Conservation (phyloP, 2,329 filamentous ascomycete species). For the Lachnellula occidentalis region DNA sequence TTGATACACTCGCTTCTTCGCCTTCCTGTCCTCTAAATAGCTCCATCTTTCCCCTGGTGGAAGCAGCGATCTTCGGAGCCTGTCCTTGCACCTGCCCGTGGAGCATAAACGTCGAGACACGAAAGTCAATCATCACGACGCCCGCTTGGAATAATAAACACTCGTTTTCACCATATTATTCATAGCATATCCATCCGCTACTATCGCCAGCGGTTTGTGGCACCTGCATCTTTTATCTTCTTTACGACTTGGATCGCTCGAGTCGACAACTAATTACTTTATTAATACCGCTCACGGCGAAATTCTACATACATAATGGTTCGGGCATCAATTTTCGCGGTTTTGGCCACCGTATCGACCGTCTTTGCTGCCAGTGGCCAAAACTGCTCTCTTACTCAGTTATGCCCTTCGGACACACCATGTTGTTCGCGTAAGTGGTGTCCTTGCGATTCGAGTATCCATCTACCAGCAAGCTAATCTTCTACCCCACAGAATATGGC, state of each 20-base stretch:
- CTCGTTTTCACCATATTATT: not conserved
- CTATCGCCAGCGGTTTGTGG: not conserved
- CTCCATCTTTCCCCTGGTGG: not conserved
- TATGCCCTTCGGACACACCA: slow-evolving; percentile 67
- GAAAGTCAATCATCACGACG: not conserved
- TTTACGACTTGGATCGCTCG: slow-evolving; percentile 2
- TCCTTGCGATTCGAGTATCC: slow-evolving; percentile 4
- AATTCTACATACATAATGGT: slow-evolving; percentile 26
- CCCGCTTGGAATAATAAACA: not conserved
- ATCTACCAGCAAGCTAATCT: slow-evolving; percentile 4
- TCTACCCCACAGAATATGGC: slow-evolving; percentile 65
- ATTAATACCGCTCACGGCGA: not conserved
- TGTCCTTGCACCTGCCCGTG: not conserved
- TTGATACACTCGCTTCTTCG: slow-evolving; percentile 12
- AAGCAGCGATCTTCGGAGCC: not conserved
- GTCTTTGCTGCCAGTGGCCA: slow-evolving; percentile 15
- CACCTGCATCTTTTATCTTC: slow-evolving; percentile 4
- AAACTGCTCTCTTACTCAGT: slow-evolving; percentile 44
- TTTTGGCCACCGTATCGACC: slow-evolving; percentile 22
- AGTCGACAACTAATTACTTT: slow-evolving; percentile 3
- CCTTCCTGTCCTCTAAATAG: not conserved
- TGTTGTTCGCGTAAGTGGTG: slow-evolving; percentile 71
- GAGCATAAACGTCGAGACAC: slow-evolving; percentile 1
- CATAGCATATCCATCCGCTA: not conserved
- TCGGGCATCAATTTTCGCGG: slow-evolving; percentile 22